Base-by-base conservation (phyloP, 2,329 filamentous ascomycete species). In the Fusarium penzigii region DNA sequence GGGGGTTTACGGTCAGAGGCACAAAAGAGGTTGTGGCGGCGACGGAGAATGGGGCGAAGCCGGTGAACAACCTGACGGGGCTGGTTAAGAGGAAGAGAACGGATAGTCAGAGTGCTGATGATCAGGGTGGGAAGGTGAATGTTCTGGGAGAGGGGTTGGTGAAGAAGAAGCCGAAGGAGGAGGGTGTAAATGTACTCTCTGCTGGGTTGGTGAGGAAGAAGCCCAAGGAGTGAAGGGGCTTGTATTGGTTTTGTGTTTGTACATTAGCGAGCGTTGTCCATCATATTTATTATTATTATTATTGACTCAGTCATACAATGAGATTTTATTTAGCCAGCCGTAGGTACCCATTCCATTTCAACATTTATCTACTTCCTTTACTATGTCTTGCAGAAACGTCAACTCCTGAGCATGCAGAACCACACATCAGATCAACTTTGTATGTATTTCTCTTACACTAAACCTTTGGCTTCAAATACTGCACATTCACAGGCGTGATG, bases 401-500 rank as follows among this genome's bases (percentile, higher is more conserved):
- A 36, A 11, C 32, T 14, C 32, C 13, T 14, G 32, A 36, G 5
- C 32, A 32, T 6, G 29, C 6, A 32, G 7, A 36, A 36, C 9
- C 32, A 4, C 10, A 11, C 10, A 11, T 36, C 10, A 11, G 13
- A 36, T 4, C 32, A 36, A 6, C 13, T 36, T 3, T 12, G 7
- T 12, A 29, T 29, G 8, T 25, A 12, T 17, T 12, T 10, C 9
- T 43, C 42, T 7, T 43, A 9, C 6, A 29, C 42, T 40, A 20
- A 13, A 17, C 12, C 8, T 13, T 16, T 43, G 16, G 12, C 6
- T 54, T 58, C 43, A 86, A 55, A 65, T 76, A 78, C 43, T 84
- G 77, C 68, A 83, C 34, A 65, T 89, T 89, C 12, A 88, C 85
- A 1, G 85, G 81, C 47, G 85, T 85, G 20, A 86, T 68, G 3